Percentiles rank a stretch among this genome's conserved stretches.
phyloP scores from a whole-genome alignment of 2,329 filamentous ascomycete species.

The Dactylonectria macrodidyma region DNA sequence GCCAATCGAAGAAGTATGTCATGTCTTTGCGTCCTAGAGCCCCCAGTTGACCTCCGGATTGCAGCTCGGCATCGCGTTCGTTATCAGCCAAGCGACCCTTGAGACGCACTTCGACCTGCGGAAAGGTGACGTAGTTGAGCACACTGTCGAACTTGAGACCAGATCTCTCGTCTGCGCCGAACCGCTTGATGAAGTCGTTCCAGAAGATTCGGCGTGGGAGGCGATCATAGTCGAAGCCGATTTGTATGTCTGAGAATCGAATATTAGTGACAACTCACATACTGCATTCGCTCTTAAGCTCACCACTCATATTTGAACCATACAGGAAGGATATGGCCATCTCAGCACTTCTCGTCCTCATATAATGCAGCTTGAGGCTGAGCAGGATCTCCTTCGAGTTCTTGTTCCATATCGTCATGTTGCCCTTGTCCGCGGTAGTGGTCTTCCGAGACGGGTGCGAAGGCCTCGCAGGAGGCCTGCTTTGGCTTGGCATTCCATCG shows the following conservation, averaged over 20 bases:
- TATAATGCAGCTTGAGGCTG: constrained; percentile 25
- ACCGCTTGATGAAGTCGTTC: constrained; percentile 10
- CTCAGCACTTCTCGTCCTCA: constrained; percentile 16
- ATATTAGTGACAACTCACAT: not conserved
- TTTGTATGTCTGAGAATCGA: constrained; percentile 16
- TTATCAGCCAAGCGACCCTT: not conserved
- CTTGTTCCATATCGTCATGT: constrained; percentile 1
- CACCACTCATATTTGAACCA: constrained; percentile 15
- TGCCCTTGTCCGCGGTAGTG: not conserved
- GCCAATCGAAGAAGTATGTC: constrained; percentile 28
- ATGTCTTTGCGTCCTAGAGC: constrained; percentile 12
- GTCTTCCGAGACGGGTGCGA: not conserved
- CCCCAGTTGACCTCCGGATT: not conserved
- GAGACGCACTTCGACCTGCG: constrained; percentile 8
- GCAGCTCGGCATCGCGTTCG: not conserved
- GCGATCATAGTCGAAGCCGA: constrained; percentile 19
- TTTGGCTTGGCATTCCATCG: not conserved
- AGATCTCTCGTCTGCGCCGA: not conserved
- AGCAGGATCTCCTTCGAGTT: constrained; percentile 7
- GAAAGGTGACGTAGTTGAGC: constrained; percentile 19
- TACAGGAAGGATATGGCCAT: constrained; percentile 23
- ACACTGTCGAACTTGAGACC: constrained; percentile 12
- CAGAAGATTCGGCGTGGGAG: constrained; percentile 8
- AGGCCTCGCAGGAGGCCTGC: constrained; percentile 1
- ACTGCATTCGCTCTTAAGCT: not conserved